phyloP scores from a whole-genome alignment of 441 rosid genomes.

The Populus trichocarpa region DNA sequence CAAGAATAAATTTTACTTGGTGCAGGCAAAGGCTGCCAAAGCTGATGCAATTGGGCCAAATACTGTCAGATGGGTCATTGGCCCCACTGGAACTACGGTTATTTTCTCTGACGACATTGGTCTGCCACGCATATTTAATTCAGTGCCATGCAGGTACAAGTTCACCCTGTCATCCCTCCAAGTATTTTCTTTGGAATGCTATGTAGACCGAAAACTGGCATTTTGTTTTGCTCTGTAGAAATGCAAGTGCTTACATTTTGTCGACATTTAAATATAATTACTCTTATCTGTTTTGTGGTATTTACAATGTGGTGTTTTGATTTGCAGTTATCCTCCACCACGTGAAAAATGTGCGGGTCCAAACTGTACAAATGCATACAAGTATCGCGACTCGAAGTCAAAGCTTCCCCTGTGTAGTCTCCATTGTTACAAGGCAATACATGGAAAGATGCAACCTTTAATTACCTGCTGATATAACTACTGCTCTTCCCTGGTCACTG shows the following conservation, averaged over 20 bases:
- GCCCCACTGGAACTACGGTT: conserved; percentile 77
- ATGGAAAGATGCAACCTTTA: conserved; percentile 34
- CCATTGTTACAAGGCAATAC: conserved; percentile 82
- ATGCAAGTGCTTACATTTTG: not conserved
- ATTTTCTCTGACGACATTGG: conserved; percentile 71
- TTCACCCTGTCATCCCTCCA: conserved; percentile 1
- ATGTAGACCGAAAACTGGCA: not conserved
- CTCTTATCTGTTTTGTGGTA: not conserved
- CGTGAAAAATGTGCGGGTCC: conserved; percentile 91
- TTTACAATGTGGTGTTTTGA: conserved; percentile 1
- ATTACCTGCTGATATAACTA: conserved; percentile 32
- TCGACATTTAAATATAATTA: not conserved
- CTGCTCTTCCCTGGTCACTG: not conserved
- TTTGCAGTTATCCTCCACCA: conserved; percentile 85
- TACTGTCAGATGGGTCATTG: conserved; percentile 60
- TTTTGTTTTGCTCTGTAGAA: not conserved
- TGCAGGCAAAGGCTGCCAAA: conserved; percentile 65
- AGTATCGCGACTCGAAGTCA: conserved; percentile 81
- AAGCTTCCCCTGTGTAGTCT: conserved; percentile 94
- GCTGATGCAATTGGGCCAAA: conserved; percentile 41
- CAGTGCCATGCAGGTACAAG: conserved; percentile 53
- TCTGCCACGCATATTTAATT: conserved; percentile 65
- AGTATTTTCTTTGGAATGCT: not conserved
- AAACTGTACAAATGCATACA: conserved; percentile 71
- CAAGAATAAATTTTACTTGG: not conserved